Percentiles rank a stretch among this genome's conserved stretches.
Conservation (phyloP, 2,329 filamentous ascomycete species). For the Talaromyces sp. region DNA sequence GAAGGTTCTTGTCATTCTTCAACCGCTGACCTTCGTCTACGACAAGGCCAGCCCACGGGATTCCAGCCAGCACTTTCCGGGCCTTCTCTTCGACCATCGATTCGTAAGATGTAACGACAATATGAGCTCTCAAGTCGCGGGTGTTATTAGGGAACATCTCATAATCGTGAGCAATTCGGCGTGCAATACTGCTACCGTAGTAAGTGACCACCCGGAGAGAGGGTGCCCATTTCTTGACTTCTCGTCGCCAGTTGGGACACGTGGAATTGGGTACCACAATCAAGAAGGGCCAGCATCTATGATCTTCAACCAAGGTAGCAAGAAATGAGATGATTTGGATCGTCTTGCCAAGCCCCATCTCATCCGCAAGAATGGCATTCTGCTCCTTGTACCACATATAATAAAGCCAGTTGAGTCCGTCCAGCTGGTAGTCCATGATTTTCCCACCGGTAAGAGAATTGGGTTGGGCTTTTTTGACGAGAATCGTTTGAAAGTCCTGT, state of each 20-base stretch:
- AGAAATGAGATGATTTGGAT: constrained; percentile 86
- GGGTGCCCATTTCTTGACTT: constrained; percentile 91
- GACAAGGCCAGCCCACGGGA: constrained; percentile 81
- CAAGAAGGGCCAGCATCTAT: constrained; percentile 82
- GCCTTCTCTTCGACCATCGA: constrained; percentile 70
- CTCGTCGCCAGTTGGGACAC: constrained; percentile 93
- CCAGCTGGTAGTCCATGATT: constrained; percentile 88
- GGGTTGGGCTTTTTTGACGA: constrained; percentile 69
- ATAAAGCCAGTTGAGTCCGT: constrained; percentile 92
- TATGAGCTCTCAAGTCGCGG: constrained; percentile 73
- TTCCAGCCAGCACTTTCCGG: constrained; percentile 58
- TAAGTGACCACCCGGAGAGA: constrained; percentile 84
- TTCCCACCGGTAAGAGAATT: constrained; percentile 67
- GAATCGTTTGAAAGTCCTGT: constrained; percentile 58
- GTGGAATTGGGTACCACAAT: constrained; percentile 93
- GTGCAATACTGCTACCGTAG: constrained; percentile 70
- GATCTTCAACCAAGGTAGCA: constrained; percentile 63
- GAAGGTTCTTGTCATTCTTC: constrained; percentile 82
- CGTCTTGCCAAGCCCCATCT: constrained; percentile 98
- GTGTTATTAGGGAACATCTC: constrained; percentile 69
- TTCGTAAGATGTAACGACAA: constrained; percentile 94
- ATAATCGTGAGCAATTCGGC: constrained; percentile 71
- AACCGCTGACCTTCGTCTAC: constrained; percentile 94
- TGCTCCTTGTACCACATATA: constrained; percentile 78
- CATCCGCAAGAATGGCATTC: constrained; percentile 89